A percentile compares a stretch with the other conserved stretches of the same genome.
Evolutionary conservation across 2,329 filamentous ascomycete genomes (phyloP).

Genomic region (Pseudogymnoascus pannorum): DNA sequence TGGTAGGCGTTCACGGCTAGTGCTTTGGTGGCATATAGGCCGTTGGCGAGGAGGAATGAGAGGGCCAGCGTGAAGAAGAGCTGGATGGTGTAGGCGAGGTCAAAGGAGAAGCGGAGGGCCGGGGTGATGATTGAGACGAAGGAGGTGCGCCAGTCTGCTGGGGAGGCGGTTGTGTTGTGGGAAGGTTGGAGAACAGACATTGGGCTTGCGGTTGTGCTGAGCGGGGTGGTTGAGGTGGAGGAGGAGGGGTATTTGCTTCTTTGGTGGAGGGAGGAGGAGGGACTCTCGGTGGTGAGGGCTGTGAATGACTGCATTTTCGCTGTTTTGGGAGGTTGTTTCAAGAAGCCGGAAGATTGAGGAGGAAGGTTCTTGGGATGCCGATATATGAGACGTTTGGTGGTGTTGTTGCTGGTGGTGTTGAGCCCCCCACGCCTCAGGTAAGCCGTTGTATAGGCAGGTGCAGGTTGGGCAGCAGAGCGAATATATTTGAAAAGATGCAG

Average conservation of each 20-base stretch:
- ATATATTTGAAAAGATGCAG: neutral
- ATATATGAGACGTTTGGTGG: neutral
- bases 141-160: neutral
- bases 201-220: neutral
- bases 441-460: slow-evolving; percentile 1
- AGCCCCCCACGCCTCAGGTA: neutral
- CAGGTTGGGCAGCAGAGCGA: slow-evolving; percentile 2
- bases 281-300: neutral
- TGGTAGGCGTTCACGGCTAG: neutral
- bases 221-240: neutral
- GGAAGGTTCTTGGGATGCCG: neutral
- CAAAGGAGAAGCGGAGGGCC: neutral
- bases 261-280: neutral
- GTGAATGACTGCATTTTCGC: neutral
- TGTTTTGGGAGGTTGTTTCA: neutral
- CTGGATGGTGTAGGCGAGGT: neutral
- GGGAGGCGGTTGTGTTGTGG: neutral
- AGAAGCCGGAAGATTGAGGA: neutral
- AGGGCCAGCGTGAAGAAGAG: neutral
- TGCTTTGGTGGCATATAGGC: neutral
- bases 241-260: neutral
- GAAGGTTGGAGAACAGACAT: neutral
- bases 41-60: neutral
- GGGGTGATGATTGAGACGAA: neutral
- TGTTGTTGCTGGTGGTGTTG: neutral